A percentile compares a stretch with the other conserved stretches of the same genome.
These are phyloP conservation scores for Colletotrichum tropicicola DNA, from an alignment of 2,329 filamentous ascomycete genomes.

Conservation along the genomic window DNA sequence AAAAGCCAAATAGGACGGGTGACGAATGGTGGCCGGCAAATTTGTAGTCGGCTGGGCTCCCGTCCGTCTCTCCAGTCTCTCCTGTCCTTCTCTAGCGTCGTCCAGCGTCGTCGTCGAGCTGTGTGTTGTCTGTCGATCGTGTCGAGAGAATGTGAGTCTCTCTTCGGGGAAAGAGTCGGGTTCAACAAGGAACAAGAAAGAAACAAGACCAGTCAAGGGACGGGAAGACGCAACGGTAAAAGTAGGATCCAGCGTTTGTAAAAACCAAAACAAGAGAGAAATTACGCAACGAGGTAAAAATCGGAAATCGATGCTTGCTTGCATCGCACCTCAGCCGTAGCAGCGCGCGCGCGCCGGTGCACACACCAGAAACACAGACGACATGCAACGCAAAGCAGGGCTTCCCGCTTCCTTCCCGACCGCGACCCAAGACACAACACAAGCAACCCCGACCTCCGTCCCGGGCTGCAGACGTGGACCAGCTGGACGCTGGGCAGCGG, in stretches of 20 bases:
- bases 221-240: neutral
- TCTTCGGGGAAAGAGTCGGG: neutral
- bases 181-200: neutral
- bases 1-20: neutral
- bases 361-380: slow-evolving; percentile 29
- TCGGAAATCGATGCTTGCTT: slow-evolving; percentile 13
- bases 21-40: neutral
- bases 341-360: slow-evolving; percentile 8
- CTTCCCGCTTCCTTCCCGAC: slow-evolving; percentile 21
- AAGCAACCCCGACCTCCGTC: slow-evolving; percentile 19
- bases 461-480: neutral
- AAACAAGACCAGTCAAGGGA: neutral
- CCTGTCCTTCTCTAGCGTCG: neutral
- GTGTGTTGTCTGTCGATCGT: neutral
- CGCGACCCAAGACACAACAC: slow-evolving; percentile 12
- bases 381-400: slow-evolving; percentile 29
- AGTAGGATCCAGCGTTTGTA: neutral
- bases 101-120: slow-evolving; percentile 3
- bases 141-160: neutral
- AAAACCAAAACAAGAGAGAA: neutral
- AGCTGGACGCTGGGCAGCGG: neutral
- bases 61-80: neutral
- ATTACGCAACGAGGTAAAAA: neutral
- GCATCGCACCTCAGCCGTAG: neutral
- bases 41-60: neutral